phyloP scores from a whole-genome alignment of 805 yeast genomes.

The Clavispora vitiphila region DNA sequence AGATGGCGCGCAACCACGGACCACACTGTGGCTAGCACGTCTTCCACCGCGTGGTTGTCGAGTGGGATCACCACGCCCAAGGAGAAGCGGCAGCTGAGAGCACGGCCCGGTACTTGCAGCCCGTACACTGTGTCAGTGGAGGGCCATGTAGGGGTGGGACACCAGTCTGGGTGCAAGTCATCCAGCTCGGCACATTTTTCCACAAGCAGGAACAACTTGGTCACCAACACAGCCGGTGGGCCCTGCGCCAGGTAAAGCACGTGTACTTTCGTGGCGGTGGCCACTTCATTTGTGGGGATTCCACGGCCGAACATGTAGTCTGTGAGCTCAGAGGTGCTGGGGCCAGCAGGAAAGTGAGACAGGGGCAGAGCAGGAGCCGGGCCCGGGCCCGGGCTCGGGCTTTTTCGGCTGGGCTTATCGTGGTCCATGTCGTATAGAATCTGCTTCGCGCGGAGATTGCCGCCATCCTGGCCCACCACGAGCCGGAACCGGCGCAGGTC shows the following conservation, averaged over 20 bases:
- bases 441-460: conserved; percentile 41
- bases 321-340: neutral
- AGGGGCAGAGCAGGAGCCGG: conserved; percentile 1
- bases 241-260: conserved; percentile 31
- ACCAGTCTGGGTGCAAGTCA: conserved; percentile 27
- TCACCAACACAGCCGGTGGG: conserved; percentile 36
- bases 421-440: conserved; percentile 42
- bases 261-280: conserved; percentile 44
- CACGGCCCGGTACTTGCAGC: conserved; percentile 1
- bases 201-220: conserved; percentile 41
- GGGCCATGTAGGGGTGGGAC: conserved; percentile 38
- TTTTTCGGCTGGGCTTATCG: conserved; percentile 12
- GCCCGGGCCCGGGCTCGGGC: neutral
- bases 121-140: conserved; percentile 17
- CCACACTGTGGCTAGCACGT: conserved; percentile 47
- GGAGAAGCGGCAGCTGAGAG: conserved; percentile 36
- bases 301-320: conserved; percentile 58
- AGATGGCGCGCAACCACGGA: conserved; percentile 38
- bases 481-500: conserved; percentile 35
- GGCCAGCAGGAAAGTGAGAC: neutral
- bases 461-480: conserved; percentile 49
- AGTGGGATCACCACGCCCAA: conserved; percentile 47
- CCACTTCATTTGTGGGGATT: conserved; percentile 43
- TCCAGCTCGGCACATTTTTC: conserved; percentile 12
- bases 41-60: conserved; percentile 29